Base-by-base conservation (phyloP, 139 green algal genomes). In the Chlamydomonas asymmetrica region DNA sequence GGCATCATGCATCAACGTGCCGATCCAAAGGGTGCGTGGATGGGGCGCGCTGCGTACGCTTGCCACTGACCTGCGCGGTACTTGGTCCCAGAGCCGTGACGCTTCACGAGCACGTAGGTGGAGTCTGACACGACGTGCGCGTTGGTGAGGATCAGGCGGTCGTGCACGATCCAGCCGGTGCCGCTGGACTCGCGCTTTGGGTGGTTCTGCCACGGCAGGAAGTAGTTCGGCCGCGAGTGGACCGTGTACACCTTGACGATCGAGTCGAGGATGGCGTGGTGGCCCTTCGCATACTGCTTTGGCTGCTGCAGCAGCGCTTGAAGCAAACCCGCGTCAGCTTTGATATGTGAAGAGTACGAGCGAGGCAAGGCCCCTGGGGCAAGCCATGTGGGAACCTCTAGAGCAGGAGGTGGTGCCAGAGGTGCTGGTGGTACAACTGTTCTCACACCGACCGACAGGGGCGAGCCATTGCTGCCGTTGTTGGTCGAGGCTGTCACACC, bases 231-330 rank as follows among this genome's bases (percentile, higher is more conserved):
- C 29, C 82, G 74, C 64, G 32, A 74, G 69, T 85, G 80, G 9
- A 94, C 86, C 2, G 81, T 88, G 73, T 89, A 94, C 23, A 95
- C 79, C 71, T 95, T 93, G 64, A 94, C 87, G 60, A 95, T 89
- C 13, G 85, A 84, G 75, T 94, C 90, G 31, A 94, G 62, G 16
- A 92, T 63, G 5, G 49, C 65, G 7, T 56, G 56, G 43, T 70
- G 68, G 59, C 75, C 80, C 48, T 76, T 29, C 0, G 80, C 80
- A 64, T 68, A 86, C 31, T 45, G 3, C 8, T 7, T 20, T 10
- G 80, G 80, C 27, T 48, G 4, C 27, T 80, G 35, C 2, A 34
- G 9, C 38, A 86, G 71, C 60, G 57, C 4, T 5, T 66, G 27
- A 39, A 86, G 40, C 34, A 86, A 71, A 4, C 54, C 29, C 25